Evolutionary conservation across 2,329 filamentous ascomycete genomes (phyloP).

Genomic region (Cordyceps javanica): DNA sequence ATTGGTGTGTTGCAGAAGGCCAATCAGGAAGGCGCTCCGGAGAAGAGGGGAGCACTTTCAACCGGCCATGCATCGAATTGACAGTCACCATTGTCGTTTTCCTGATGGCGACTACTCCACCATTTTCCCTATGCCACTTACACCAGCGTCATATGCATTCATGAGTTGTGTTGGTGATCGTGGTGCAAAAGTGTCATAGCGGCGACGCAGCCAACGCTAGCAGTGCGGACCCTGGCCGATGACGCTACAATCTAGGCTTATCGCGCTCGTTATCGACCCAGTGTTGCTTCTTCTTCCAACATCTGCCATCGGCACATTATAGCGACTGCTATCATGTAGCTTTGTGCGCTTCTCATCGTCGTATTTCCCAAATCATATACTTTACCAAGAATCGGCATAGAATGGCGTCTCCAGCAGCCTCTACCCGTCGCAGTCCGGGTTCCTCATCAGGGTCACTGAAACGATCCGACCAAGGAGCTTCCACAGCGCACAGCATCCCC

Average conservation of each 20-base stretch:
- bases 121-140: too few relatives aligned
- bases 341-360: not conserved
- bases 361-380: not conserved
- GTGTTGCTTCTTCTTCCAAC: not conserved
- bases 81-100: not conserved
- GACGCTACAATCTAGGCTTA: slow-evolving; percentile 6
- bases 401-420: slow-evolving; percentile 32
- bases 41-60: not conserved
- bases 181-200: not conserved
- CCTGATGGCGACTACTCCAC: not conserved
- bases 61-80: not conserved
- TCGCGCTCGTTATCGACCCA: slow-evolving; percentile 1
- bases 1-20: not conserved
- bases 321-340: slow-evolving; percentile 9
- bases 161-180: not conserved
- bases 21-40: not conserved
- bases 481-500: slow-evolving; percentile 20
- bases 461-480: slow-evolving; percentile 16
- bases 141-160: too few relatives aligned
- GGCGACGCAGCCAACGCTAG: not conserved
- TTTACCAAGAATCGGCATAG: slow-evolving; percentile 7
- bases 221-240: slow-evolving; percentile 1
- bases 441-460: slow-evolving; percentile 29
- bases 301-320: not conserved
- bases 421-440: slow-evolving; percentile 30